phyloP scores from a whole-genome alignment of 768 basidiomycete species.

The Candolleomyces aberdarensis region DNA sequence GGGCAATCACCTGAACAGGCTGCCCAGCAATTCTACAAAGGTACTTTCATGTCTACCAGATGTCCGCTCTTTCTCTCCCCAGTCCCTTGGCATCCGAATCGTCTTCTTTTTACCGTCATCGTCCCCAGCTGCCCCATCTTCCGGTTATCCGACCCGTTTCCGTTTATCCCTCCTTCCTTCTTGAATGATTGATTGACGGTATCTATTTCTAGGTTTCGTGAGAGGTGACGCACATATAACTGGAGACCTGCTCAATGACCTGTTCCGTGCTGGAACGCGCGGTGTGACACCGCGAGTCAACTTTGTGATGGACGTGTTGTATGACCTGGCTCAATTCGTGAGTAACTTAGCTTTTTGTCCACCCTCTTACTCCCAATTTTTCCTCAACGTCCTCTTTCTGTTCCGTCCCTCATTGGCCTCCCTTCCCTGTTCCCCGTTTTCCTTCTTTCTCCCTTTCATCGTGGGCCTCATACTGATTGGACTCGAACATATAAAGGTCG shows the following conservation, averaged over 20 bases:
- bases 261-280: slow-evolving; percentile 68
- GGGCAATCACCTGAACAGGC: slow-evolving; percentile 62
- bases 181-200: neutral
- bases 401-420: too few relatives aligned
- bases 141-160: too few relatives aligned
- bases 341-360: too few relatives aligned
- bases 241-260: slow-evolving; percentile 59
- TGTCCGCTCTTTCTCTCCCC: too few relatives aligned
- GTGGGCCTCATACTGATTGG: neutral
- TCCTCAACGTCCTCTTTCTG: too few relatives aligned
- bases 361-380: slow-evolving; percentile 1
- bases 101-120: neutral
- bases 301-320: slow-evolving; percentile 52
- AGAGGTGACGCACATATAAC: slow-evolving; percentile 74
- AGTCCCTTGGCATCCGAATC: neutral
- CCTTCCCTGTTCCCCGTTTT: too few relatives aligned
- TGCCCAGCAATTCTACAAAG: slow-evolving; percentile 56
- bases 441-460: too few relatives aligned
- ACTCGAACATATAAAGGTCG: neutral
- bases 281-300: slow-evolving; percentile 62
- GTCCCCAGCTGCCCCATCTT: neutral
- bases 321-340: slow-evolving; percentile 45
- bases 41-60: slow-evolving; percentile 29
- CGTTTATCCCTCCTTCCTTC: neutral
- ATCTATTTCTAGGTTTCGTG: slow-evolving; percentile 50